A percentile compares a stretch with the other conserved stretches of the same genome.
phyloP scores from a whole-genome alignment of 306 rosid genomes.

The Lathyrus oleraceus region DNA sequence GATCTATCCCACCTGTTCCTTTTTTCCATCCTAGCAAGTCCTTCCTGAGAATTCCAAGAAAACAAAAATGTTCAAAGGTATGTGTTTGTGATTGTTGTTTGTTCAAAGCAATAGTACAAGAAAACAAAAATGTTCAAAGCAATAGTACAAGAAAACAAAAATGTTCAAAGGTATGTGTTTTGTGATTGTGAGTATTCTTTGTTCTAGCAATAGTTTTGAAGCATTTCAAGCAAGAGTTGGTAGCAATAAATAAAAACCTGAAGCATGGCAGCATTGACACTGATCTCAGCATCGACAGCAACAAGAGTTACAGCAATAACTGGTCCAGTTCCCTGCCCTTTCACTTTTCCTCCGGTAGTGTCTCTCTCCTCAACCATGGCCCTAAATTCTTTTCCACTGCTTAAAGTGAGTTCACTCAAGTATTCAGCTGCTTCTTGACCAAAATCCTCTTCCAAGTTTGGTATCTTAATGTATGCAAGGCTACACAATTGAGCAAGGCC shows the following conservation, averaged over 20 bases:
- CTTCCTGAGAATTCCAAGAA: slow-evolving; percentile 67
- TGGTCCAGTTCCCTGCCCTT: slow-evolving; percentile 95
- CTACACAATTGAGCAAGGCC: slow-evolving; percentile 89
- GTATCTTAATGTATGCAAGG: slow-evolving; percentile 87
- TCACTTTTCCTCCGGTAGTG: slow-evolving; percentile 80
- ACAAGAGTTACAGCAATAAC: slow-evolving; percentile 72
- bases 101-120: no score
- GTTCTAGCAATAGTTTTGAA: background rate
- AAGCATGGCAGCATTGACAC: slow-evolving; percentile 84
- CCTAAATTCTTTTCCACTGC: slow-evolving; percentile 68
- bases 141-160: slow-evolving; percentile 18
- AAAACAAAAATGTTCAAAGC: no score
- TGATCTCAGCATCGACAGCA: slow-evolving; percentile 82
- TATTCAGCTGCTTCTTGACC: no score
- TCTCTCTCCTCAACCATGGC: slow-evolving; percentile 93
- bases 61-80: slow-evolving; percentile 8
- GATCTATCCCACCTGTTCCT: slow-evolving; percentile 71
- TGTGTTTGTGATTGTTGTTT: no score
- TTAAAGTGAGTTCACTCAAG: slow-evolving; percentile 63
- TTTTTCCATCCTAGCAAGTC: slow-evolving; percentile 81
- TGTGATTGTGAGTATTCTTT: background rate
- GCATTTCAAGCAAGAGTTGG: slow-evolving; percentile 18
- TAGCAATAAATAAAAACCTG: slow-evolving; percentile 56
- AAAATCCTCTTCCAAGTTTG: slow-evolving; percentile 81
- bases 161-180: slow-evolving; percentile 5